Percentiles rank a stretch among this genome's conserved stretches.
These are phyloP conservation scores for Penicillium brevicompactum DNA, from an alignment of 2,329 filamentous ascomycete genomes.

Conservation along the genomic window DNA sequence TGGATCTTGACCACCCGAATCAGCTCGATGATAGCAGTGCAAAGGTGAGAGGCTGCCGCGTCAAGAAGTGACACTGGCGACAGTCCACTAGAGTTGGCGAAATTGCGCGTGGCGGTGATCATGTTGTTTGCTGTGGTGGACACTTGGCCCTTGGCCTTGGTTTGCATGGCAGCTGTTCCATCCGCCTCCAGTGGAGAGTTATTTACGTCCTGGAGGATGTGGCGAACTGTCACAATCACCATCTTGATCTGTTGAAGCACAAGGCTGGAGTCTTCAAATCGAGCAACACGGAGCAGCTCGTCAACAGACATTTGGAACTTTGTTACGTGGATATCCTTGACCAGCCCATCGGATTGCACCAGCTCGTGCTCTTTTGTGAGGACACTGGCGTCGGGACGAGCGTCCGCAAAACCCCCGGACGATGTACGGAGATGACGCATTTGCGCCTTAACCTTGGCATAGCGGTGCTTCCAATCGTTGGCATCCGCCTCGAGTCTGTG, in stretches of 20 bases:
- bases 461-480: constrained; percentile 86
- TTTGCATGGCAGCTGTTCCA: constrained; percentile 60
- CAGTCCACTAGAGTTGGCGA: constrained; percentile 76
- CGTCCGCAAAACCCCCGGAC: constrained; percentile 68
- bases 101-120: constrained; percentile 93
- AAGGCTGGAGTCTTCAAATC: constrained; percentile 70
- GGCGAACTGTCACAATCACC: constrained; percentile 78
- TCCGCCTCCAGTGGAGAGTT: constrained; percentile 59
- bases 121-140: constrained; percentile 94
- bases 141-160: constrained; percentile 76
- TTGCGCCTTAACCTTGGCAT: constrained; percentile 85
- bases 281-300: constrained; percentile 78
- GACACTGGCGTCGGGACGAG: constrained; percentile 41
- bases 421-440: constrained; percentile 78
- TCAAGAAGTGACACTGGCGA: constrained; percentile 93
- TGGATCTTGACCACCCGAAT: constrained; percentile 82
- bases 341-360: constrained; percentile 70
- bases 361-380: constrained; percentile 73
- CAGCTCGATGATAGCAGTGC: constrained; percentile 81
- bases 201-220: constrained; percentile 79
- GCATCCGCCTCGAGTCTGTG: constrained; percentile 78
- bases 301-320: constrained; percentile 95
- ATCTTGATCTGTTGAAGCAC: constrained; percentile 85
- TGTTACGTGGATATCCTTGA: constrained; percentile 91
- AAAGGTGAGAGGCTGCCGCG: constrained; percentile 87